Percentiles rank a stretch among this genome's conserved stretches.
phyloP scores from a whole-genome alignment of 352 stramenopile genomes.

The Pythium periplocum region DNA sequence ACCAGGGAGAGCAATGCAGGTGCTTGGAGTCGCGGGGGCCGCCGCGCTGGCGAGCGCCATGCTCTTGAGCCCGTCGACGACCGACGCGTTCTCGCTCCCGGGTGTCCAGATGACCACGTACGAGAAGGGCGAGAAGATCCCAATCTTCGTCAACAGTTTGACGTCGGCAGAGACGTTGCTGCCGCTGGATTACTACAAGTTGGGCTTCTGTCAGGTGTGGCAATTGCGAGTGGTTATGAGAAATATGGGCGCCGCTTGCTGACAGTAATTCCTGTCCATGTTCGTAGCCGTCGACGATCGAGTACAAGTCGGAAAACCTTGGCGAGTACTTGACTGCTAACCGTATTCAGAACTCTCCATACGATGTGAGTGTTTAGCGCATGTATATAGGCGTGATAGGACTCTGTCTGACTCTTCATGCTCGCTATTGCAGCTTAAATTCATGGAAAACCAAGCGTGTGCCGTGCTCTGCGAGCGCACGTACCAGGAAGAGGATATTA shows the following conservation, averaged over 20 bases:
- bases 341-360: conserved; percentile 98
- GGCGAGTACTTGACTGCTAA: conserved; percentile 98
- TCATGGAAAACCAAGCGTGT: conserved; percentile 71
- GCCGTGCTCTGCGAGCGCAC: conserved; percentile 69
- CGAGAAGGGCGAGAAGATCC: conserved; percentile 76
- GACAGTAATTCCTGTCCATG: not conserved
- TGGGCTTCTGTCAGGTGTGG: conserved; percentile 92
- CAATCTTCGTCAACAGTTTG: conserved; percentile 93
- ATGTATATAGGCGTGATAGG: not conserved
- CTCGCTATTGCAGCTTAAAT: conserved; percentile 62
- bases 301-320: conserved; percentile 98
- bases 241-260: not conserved
- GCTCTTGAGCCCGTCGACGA: conserved; percentile 5
- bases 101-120: conserved; percentile 89
- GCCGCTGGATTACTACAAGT: conserved; percentile 97
- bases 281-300: conserved; percentile 72
- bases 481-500: conserved; percentile 91
- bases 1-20: conserved; percentile 9
- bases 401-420: not conserved
- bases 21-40: conserved; percentile 16
- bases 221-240: no score
- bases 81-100: conserved; percentile 62
- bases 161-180: conserved; percentile 94
- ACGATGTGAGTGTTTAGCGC: conserved; percentile 49
- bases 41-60: conserved; percentile 18